A percentile compares a stretch with the other conserved stretches of the same genome.
These are phyloP conservation scores for Cercospora sesami DNA, from an alignment of 2,329 filamentous ascomycete species.

Conservation along the genomic window DNA sequence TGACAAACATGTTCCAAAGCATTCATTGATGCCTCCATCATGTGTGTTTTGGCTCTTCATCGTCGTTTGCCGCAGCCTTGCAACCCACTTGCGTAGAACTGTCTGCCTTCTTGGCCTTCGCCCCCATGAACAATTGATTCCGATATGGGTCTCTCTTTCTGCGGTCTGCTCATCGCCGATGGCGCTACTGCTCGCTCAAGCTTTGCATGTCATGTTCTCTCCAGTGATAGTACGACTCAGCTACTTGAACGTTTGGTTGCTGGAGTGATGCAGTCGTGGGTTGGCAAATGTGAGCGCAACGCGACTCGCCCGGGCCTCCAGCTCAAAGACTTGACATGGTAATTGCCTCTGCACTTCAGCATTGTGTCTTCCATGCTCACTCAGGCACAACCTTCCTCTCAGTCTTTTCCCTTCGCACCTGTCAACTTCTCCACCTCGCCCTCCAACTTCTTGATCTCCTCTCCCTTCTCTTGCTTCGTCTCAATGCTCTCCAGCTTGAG, in stretches of 20 bases:
- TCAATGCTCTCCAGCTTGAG: conserved; percentile 72
- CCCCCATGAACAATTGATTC: neutral
- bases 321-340: too few relatives aligned
- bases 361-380: too few relatives aligned
- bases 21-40: neutral
- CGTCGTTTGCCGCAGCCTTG: neutral
- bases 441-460: conserved; percentile 30
- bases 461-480: conserved; percentile 58
- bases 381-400: too few relatives aligned
- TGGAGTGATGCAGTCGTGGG: neutral
- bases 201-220: neutral
- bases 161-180: neutral
- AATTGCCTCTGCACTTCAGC: too few relatives aligned
- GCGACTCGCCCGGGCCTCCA: neutral
- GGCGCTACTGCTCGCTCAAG: neutral
- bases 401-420: conserved; percentile 14
- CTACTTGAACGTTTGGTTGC: neutral
- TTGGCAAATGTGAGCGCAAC: neutral
- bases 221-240: neutral
- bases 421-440: conserved; percentile 30
- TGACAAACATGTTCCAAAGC: neutral
- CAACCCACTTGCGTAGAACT: neutral
- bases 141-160: too few relatives aligned
- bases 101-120: neutral
- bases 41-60: neutral